Evolutionary conservation across 352 stramenopile genomes (phyloP).

Genomic region (Phytophthora agathidicida): DNA sequence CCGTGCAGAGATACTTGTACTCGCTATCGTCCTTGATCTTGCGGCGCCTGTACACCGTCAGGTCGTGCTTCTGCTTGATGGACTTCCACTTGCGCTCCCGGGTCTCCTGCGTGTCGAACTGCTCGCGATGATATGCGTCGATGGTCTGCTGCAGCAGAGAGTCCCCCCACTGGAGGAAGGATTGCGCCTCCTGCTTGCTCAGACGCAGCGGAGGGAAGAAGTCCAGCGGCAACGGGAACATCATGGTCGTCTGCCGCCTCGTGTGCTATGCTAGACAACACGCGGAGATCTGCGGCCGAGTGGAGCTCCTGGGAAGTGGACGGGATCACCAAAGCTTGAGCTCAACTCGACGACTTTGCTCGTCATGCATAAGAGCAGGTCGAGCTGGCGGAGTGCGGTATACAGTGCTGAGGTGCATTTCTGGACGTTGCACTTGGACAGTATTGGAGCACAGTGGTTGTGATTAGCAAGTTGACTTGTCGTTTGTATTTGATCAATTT

Average conservation of each 20-base stretch:
- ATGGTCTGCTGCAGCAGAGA: conserved; percentile 72
- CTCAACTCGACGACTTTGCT: conserved; percentile 19
- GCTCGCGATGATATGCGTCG: conserved; percentile 68
- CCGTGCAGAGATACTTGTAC: conserved; percentile 69
- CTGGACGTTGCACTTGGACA: background rate
- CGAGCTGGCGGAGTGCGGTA: background rate
- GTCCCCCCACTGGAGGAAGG: conserved; percentile 71
- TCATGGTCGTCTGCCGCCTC: conserved; percentile 27
- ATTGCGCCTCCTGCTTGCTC: conserved; percentile 45
- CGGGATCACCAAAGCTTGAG: conserved; percentile 16
- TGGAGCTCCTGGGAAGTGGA: conserved; percentile 18
- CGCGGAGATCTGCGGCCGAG: conserved; percentile 3
- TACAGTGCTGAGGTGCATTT: background rate
- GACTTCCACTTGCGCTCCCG: conserved; percentile 73
- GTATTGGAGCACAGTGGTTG: background rate
- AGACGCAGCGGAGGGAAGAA: conserved; percentile 67
- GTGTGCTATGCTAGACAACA: too few species aligned
- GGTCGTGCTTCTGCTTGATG: conserved; percentile 64
- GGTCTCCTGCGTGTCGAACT: conserved; percentile 66
- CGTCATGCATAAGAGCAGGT: conserved; percentile 3
- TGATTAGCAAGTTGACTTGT: background rate
- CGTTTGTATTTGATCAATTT: conserved; percentile 4
- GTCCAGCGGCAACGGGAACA: conserved; percentile 64
- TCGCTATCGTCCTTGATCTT: conserved; percentile 51
- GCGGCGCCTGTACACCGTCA: conserved; percentile 68